Conservation (phyloP, 495 filamentous ascomycete genomes). For the Penicillium cinerascens region DNA sequence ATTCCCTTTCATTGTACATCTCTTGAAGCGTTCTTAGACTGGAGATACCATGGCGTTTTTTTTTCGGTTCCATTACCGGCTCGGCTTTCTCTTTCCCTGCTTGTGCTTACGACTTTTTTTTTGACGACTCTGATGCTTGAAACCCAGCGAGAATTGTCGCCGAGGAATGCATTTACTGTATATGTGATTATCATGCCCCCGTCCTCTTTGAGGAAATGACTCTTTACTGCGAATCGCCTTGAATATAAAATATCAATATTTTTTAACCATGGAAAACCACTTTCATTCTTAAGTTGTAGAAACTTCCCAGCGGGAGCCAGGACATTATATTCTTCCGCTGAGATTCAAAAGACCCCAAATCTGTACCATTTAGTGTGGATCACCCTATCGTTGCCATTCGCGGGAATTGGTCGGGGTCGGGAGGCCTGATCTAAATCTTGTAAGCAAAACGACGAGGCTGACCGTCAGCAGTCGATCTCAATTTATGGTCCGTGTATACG, state of each 20-base stretch:
- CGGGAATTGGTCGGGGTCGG: neutral
- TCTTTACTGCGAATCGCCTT: neutral
- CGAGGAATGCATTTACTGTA: conserved; percentile 1
- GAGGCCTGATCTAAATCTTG: neutral
- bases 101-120: conserved; percentile 4
- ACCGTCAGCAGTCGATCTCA: neutral
- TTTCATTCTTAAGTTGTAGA: neutral
- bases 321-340: too few relatives aligned
- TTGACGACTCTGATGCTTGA: conserved; percentile 14
- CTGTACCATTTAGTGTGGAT: too few relatives aligned
- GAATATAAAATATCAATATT: neutral
- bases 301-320: too few relatives aligned
- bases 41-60: conserved; percentile 26
- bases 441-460: neutral
- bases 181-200: conserved; percentile 1
- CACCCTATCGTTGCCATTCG: too few relatives aligned
- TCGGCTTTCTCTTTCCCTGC: conserved; percentile 8
- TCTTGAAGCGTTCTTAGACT: conserved; percentile 22
- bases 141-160: neutral
- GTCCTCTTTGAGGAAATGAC: neutral
- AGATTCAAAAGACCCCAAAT: too few relatives aligned
- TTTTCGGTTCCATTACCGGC: conserved; percentile 6
- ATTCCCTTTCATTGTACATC: conserved; percentile 1
- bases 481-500: neutral
- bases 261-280: neutral